A percentile compares a stretch with the other conserved stretches of the same genome.
Conservation (phyloP, 2,329 filamentous ascomycete genomes). For the Alternaria sp. region DNA sequence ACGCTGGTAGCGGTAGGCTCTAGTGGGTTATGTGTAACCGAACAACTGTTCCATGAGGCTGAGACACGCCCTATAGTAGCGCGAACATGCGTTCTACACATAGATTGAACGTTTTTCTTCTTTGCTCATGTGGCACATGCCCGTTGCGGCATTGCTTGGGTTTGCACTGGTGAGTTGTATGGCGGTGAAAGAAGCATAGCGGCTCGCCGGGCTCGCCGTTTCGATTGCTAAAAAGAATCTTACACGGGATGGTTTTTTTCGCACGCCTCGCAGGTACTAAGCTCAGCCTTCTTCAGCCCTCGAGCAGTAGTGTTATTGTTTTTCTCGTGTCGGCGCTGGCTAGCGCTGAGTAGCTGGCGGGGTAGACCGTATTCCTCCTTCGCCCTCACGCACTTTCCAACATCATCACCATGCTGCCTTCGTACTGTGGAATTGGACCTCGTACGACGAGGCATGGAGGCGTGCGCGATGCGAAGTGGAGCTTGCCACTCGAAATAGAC, state of each 20-base stretch:
- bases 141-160: neutral
- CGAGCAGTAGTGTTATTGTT: neutral
- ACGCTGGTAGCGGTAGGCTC: neutral
- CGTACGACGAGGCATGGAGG: neutral
- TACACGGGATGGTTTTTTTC: neutral
- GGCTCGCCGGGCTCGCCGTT: neutral
- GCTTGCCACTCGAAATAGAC: neutral
- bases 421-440: neutral
- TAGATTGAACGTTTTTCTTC: neutral
- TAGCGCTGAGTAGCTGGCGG: neutral
- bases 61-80: neutral
- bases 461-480: neutral
- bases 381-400: neutral
- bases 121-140: neutral
- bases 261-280: neutral
- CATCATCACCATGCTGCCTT: neutral
- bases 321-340: neutral
- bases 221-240: neutral
- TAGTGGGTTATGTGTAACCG: neutral
- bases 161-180: neutral
- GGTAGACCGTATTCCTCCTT: neutral
- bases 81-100: conserved; percentile 1
- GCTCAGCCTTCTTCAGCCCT: neutral
- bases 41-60: neutral
- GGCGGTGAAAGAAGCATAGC: neutral